Evolutionary conservation across 805 yeast genomes (phyloP).

Genomic region (Ogataea polymorpha): DNA sequence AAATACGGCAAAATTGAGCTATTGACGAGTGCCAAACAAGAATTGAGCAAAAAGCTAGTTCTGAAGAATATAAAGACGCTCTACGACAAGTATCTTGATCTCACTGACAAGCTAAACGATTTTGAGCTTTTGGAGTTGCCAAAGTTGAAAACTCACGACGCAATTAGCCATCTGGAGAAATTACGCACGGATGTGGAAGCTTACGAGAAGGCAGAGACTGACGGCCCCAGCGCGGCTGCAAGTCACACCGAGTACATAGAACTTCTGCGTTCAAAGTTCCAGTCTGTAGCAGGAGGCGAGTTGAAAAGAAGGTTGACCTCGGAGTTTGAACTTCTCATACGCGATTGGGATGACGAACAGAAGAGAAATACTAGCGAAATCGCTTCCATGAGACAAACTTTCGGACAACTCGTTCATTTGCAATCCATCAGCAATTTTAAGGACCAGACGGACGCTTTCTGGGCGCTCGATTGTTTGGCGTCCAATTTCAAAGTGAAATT

Average conservation of each 20-base stretch:
- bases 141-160: slow-evolving; percentile 1
- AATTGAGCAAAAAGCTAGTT: slow-evolving; percentile 12
- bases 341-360: slow-evolving; percentile 6
- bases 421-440: slow-evolving; percentile 2
- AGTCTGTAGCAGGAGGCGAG: neutral
- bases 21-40: slow-evolving; percentile 12
- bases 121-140: slow-evolving; percentile 10
- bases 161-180: slow-evolving; percentile 1
- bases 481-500: slow-evolving; percentile 48
- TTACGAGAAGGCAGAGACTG: slow-evolving; percentile 24
- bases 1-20: slow-evolving; percentile 20
- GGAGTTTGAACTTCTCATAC: neutral
- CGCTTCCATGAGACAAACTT: neutral
- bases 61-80: slow-evolving; percentile 11
- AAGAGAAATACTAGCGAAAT: neutral
- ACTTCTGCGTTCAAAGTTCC: neutral
- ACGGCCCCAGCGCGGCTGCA: neutral
- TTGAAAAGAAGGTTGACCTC: neutral
- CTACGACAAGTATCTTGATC: slow-evolving; percentile 5
- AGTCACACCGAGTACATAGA: slow-evolving; percentile 5
- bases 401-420: slow-evolving; percentile 7
- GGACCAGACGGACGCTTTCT: slow-evolving; percentile 29
- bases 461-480: slow-evolving; percentile 49
- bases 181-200: slow-evolving; percentile 17
- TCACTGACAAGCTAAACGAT: slow-evolving; percentile 10